These are phyloP conservation scores for Glarea lozoyensis DNA, from an alignment of 495 filamentous ascomycete species.

Conservation along the genomic window DNA sequence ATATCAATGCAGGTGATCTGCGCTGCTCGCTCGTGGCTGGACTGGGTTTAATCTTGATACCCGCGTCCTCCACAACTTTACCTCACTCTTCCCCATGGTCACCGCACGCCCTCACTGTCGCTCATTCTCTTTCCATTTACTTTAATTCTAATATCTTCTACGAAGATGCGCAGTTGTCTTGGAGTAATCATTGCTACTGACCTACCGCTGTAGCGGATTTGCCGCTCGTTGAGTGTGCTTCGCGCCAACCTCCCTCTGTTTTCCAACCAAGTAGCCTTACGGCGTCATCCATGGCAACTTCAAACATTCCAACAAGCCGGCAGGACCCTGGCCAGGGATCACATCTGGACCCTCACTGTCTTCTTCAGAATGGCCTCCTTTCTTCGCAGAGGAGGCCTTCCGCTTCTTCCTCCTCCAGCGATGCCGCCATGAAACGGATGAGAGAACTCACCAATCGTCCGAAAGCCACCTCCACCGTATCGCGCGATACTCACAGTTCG, in stretches of 20 bases:
- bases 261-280: not conserved
- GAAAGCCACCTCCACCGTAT: constrained; percentile 12
- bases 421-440: constrained; percentile 9
- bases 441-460: constrained; percentile 3
- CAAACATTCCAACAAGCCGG: constrained; percentile 5
- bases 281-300: constrained; percentile 12
- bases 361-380: constrained; percentile 10
- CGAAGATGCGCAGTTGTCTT: not conserved
- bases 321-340: not conserved
- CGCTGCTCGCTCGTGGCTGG: no score
- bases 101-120: not conserved
- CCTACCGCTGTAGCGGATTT: not conserved
- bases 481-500: constrained; percentile 10
- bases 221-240: not conserved
- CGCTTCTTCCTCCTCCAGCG: constrained; percentile 7
- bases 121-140: not conserved
- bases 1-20: no score
- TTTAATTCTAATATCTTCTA: not conserved
- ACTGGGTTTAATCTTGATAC: no score
- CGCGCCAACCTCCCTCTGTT: not conserved
- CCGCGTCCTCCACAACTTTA: not conserved
- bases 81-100: not conserved
- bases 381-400: constrained; percentile 8
- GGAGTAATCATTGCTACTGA: not conserved
- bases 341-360: constrained; percentile 10